Base-by-base conservation (phyloP, 2,329 filamentous ascomycete genomes). In the Cladobotryum mycophilum region DNA sequence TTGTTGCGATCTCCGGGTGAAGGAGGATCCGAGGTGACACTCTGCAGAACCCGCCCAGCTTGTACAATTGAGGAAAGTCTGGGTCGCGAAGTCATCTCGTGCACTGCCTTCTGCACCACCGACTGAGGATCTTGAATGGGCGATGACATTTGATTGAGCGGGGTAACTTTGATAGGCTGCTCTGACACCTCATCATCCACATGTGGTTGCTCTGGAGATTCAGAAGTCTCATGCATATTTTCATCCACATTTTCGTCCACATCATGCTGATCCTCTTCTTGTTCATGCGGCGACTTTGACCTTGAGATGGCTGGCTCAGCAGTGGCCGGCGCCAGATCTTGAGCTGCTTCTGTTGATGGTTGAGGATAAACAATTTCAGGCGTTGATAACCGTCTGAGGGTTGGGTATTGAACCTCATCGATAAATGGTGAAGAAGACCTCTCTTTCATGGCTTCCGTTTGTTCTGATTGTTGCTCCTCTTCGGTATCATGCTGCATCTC, bases 1-100 rank as follows among this genome's bases (percentile, higher is more conserved):
- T 70, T 70, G 41, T 77, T 75, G n/a, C 69, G 70, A 6, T 64
- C 70, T 46, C 76, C 75, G 1, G 80, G 79, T 0, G 80, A 81
- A 0, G 79, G 77, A 7, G 77, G 76, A 55, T 82, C 79, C 0
- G 79, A 81, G 11, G 80, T 79, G 36, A 82, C 75, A 52, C 72
- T 79, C 58, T 82, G 79, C 13, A 83, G 64, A 30, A 74, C 78
- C 44, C 76, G 70, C 3, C 79, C 79, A 22, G 73, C 79, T 42
- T 79, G 71, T n/a, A 82, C 75, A 35, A 81, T 81, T 2, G 80
- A 78, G 5, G 79, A 81, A 0, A 83, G 66, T 5, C 67, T 69
- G 22, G 76, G 74, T 8, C 76, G 72, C 13, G 58, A 53, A 2
- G 61, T 64, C 37, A 63, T 64, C 12, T 67, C 64, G 5, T 57